Percentiles rank a stretch among this genome's conserved stretches.
Conservation (phyloP, 2,329 filamentous ascomycete species). For the Waltergamsia citrina region DNA sequence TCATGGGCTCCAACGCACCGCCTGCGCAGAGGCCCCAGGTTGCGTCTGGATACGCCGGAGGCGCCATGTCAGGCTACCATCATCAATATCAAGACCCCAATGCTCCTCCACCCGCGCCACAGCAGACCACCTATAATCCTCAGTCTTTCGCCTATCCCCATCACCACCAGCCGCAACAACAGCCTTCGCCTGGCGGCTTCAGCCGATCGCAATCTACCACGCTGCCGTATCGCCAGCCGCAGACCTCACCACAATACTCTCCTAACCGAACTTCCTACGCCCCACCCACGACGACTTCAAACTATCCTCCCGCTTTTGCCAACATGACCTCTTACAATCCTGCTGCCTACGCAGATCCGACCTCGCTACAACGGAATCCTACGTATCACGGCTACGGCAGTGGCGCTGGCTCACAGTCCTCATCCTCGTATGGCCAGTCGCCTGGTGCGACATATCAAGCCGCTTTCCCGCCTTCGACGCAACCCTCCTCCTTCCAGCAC, state of each 20-base stretch:
- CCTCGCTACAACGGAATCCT: slow-evolving; percentile 37
- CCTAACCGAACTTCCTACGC: slow-evolving; percentile 24
- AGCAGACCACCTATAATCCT: slow-evolving; percentile 58
- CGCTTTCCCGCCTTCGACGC: slow-evolving; percentile 12
- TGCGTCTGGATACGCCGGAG: slow-evolving; percentile 32
- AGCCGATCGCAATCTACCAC: slow-evolving; percentile 41
- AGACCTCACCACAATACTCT: slow-evolving; percentile 24
- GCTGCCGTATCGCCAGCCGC: slow-evolving; percentile 33
- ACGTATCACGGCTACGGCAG: slow-evolving; percentile 38
- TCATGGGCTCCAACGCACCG: slow-evolving; percentile 36
- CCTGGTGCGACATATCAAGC: slow-evolving; percentile 23
- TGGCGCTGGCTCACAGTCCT: slow-evolving; percentile 21
- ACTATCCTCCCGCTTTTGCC: slow-evolving; percentile 44
- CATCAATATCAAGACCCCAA: slow-evolving; percentile 37
- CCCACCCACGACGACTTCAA: slow-evolving; percentile 18
- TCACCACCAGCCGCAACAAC: no score
- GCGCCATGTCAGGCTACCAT: slow-evolving; percentile 40
- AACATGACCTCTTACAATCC: slow-evolving; percentile 49
- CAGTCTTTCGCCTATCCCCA: slow-evolving; percentile 56
- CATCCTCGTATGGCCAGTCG: slow-evolving; percentile 22
- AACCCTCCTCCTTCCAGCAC: slow-evolving; percentile 7
- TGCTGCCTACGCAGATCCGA: slow-evolving; percentile 44
- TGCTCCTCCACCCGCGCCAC: slow-evolving; percentile 31
- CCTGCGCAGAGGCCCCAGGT: slow-evolving; percentile 10
- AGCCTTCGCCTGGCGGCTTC: slow-evolving; percentile 14